phyloP scores from a whole-genome alignment of 331 rosid species.

The Rhamnella rubrinervis region DNA sequence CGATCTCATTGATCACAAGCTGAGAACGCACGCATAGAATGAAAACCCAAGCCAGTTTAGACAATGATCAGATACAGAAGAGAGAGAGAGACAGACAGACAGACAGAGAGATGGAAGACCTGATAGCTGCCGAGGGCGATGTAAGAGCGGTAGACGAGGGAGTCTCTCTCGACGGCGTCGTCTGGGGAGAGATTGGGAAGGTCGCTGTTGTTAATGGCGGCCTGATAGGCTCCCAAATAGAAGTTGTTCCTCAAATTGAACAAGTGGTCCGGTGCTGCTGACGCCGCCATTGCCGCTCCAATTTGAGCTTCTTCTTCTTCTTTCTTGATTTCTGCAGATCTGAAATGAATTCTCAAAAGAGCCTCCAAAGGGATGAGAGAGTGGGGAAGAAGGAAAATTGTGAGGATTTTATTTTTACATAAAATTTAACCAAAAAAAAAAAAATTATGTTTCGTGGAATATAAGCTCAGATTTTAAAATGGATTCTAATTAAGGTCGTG shows the following conservation, averaged over 20 bases:
- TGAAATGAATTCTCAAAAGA: too few species aligned
- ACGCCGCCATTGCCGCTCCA: constrained; percentile 26
- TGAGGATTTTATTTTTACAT: too few species aligned
- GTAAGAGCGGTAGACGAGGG: constrained; percentile 90
- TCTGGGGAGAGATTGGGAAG: constrained; percentile 67
- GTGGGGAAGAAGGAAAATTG: too few species aligned
- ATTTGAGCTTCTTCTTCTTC: constrained; percentile 1
- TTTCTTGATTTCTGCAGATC: constrained; percentile 32
- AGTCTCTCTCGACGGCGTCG: constrained; percentile 73
- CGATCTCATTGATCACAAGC: constrained; percentile 83
- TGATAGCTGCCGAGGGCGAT: constrained; percentile 78
- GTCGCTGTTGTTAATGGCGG: constrained; percentile 86
- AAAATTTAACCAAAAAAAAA: too few species aligned
- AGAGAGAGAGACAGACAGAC: background rate
- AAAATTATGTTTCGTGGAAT: too few species aligned
- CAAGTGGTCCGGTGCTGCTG: constrained; percentile 73
- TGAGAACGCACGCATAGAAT: constrained; percentile 12
- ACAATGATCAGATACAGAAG: background rate
- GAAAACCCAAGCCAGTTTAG: background rate
- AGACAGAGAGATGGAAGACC: constrained; percentile 25
- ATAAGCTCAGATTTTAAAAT: too few species aligned
- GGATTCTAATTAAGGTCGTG: too few species aligned
- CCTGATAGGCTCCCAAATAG: constrained; percentile 89
- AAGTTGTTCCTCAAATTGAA: constrained; percentile 87
- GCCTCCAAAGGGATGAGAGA: background rate